Base-by-base conservation (phyloP, 1,284 basidiomycete species). In the Ceratobasidium sp. region DNA sequence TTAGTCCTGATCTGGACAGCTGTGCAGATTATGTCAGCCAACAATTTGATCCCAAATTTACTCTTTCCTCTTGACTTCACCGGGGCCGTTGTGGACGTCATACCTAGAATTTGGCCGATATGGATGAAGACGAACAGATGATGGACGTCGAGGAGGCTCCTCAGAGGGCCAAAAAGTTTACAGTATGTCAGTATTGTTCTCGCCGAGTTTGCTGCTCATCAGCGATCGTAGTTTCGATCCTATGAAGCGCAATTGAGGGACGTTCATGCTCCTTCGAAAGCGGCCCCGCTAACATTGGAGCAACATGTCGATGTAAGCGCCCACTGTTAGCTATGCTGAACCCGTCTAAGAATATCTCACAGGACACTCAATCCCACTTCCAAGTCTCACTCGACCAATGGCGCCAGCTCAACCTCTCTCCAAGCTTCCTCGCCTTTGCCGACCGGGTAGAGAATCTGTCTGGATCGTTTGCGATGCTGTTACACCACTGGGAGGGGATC, bases 391-490 rank as follows among this genome's bases (percentile, higher is more conserved):
- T 95, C 40, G 86, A 90, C 38, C 89, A 93, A 80, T 94, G 93
- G 92, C 87, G 89, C 79, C 92, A 94, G 80, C 89, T 96, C 73
- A 96, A 94, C 83, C 89, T 97, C 42, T 89, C 94, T 0, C 89
- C 92, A 0, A 88, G 91, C 0, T 97, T 96, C 84, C 86, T 95
- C 78, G 85, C 87, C 26, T 94, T 96, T 80, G 90, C 92, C 1
- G 87, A 89, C 77, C 86, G 88, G 70, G 88, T 89, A 0, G 87
- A 89, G 52, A 85, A 89, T 0, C 86, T 96, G 38, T 91, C 93
- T 0, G 88, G 90, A 1, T 95, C 93, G 0, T 90, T 97, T 86
- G 92, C 95, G 0, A 86, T 96, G 64, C 89, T 96, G 2, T 86
- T 97, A 12, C 93, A 94, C 81, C 93, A 96, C 83, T 93, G 93